phyloP scores from a whole-genome alignment of 75 land plant species.

The Picea glauca region DNA sequence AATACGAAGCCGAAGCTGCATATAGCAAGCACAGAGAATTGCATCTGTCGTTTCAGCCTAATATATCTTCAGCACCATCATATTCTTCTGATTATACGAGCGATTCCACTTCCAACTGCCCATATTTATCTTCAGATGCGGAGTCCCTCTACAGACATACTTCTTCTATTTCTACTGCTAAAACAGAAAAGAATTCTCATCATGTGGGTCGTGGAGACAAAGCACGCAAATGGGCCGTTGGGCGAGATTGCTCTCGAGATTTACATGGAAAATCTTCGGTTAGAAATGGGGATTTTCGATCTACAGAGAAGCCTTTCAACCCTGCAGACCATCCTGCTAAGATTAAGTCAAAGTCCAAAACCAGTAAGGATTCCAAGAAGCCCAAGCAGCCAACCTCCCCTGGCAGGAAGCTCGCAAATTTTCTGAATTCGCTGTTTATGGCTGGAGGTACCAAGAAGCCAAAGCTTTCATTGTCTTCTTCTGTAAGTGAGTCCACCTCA shows the following conservation, averaged over 20 bases:
- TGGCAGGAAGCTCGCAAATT: slow-evolving; percentile 40
- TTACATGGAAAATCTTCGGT: not conserved
- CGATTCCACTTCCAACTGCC: not conserved
- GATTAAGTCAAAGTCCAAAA: slow-evolving; percentile 10
- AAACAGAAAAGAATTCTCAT: not conserved
- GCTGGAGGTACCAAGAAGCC: slow-evolving; percentile 6
- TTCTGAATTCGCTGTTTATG: slow-evolving; percentile 40
- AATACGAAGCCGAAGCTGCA: not conserved
- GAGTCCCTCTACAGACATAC: not conserved
- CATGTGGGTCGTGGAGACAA: not conserved
- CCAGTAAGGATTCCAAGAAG: slow-evolving; percentile 27
- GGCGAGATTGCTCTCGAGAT: slow-evolving; percentile 3
- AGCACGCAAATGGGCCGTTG: not conserved
- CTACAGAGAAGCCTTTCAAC: not conserved
- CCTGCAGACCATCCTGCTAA: not conserved
- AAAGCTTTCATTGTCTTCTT: slow-evolving; percentile 2
- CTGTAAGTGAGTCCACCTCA: slow-evolving; percentile 7
- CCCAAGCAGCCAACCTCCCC: slow-evolving; percentile 53
- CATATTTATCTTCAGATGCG: slow-evolving; percentile 11
- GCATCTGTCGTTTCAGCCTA: not conserved
- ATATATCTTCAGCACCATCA: not conserved
- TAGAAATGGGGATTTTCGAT: not conserved
- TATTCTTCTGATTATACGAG: slow-evolving; percentile 6
- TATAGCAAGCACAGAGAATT: slow-evolving; percentile 2
- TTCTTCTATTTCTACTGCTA: not conserved